Conservation (phyloP, 352 stramenopile genomes). For the Pelagophyceae sp. region DNA sequence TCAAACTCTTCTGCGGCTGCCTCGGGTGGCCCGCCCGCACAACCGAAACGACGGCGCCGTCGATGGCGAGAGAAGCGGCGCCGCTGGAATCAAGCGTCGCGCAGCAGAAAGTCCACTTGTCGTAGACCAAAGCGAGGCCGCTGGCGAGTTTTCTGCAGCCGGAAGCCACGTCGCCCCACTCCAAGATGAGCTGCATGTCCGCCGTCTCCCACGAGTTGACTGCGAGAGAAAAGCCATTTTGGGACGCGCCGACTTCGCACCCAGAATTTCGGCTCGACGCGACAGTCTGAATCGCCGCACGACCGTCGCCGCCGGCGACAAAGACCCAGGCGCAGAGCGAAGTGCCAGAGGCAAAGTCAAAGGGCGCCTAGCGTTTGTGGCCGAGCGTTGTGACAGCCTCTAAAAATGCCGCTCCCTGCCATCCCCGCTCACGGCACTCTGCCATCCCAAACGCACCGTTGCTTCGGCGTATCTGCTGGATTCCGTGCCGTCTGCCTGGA, state of each 20-base stretch:
- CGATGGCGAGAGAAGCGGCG: constrained; percentile 16
- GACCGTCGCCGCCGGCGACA: background rate
- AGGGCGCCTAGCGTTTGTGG: too few species aligned
- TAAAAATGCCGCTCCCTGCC: too few species aligned
- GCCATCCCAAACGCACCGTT: too few species aligned
- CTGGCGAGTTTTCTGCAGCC: constrained; percentile 27
- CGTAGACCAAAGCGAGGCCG: background rate
- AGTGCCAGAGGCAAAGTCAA: too few species aligned
- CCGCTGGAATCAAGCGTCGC: background rate
- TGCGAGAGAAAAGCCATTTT: constrained; percentile 21
- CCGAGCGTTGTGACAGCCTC: too few species aligned
- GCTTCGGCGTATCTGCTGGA: too few species aligned
- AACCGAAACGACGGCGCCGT: background rate
- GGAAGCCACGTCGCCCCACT: constrained; percentile 17
- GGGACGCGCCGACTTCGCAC: constrained; percentile 15
- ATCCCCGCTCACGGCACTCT: too few species aligned
- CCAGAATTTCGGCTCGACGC: constrained; percentile 23
- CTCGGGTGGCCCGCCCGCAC: background rate
- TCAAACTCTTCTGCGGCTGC: background rate
- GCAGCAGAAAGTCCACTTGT: constrained; percentile 12
- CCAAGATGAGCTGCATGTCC: constrained; percentile 25
- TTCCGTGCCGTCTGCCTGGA: too few species aligned
- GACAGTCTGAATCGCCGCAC: constrained; percentile 23
- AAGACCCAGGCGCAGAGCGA: constrained; percentile 18
- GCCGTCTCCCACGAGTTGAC: constrained; percentile 28